Evolutionary conservation across 2,329 filamentous ascomycete genomes (phyloP), one percentile per base, ranked within the genome.

Genomic region (Zymoseptoria tritici): DNA sequence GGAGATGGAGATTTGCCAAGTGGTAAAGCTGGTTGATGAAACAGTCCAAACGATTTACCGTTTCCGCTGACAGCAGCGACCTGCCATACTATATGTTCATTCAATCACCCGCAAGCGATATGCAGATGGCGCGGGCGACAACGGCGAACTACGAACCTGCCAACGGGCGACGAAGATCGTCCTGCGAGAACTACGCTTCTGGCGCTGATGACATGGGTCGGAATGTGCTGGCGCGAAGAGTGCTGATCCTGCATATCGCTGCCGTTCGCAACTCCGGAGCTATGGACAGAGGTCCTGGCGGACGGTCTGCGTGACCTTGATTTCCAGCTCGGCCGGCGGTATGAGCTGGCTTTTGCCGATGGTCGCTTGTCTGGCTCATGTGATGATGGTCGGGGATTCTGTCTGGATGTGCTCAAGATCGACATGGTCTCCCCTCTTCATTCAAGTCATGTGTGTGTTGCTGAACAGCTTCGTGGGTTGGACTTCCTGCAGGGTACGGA

Each of bases 401-500:
- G 36, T 46, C 13, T n/a, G 36, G 16, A 46, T 46, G 16, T 46
- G 36, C 16, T 46, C 36, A 46, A 46, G 36, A 46, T 46, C 36
- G 36, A 46, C 36, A n/a, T 16, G 36, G 36, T 16, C 16, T 16
- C 36, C 36, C 36, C 36, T 46, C 36, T 46, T 46, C 36, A 16
- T 42, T 5, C 36, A 42, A 42, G 36, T 16, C 36, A 42, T n/a
- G 36, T 46, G 36, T 46, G 7, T 46, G 13, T 46, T 46, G 36
- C 13, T 46, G 36, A 4, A 46, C 36, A 46, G 16, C 36, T 46
- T 16, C 2, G 36, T n/a, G 36, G 16, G 36, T n/a, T 46, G 36
- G 36, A 46, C 2, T 19, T 49, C 57, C 57, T 57, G 60, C 60
- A 62, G 60, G 60, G 53, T 56, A 49, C 9, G 7, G 26, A 29